Evolutionary conservation across 495 filamentous ascomycete genomes (phyloP), one percentile per base, ranked within the genome.

Genomic region (Annulohypoxylon moriforme): DNA sequence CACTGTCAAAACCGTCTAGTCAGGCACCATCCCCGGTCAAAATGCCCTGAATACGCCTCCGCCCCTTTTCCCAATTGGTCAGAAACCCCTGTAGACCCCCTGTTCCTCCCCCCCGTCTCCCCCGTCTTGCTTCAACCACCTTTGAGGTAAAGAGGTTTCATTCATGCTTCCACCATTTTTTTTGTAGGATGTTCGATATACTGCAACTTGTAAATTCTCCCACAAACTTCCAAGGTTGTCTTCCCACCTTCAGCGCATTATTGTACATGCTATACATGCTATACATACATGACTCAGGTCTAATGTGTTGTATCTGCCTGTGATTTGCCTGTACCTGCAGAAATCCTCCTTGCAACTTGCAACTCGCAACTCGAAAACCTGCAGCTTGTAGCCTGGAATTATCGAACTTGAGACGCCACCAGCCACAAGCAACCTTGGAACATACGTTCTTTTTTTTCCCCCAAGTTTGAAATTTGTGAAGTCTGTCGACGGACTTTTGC

Each of bases 51-150:
- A 64, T 40, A 9, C 44, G 57, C 58, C 56, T 59, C 66, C 70
- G 18, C 70, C 61, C 70, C 66, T 57, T 73, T 69, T 73, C 57
- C 67, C 66, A 47, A 73, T 64, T 68, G 69, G 69, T 59, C 52
- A 56, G 33, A 18, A 31, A 33, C 55, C 64, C 60, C 36, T 46
- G 36, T 44, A 7, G 1, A 13, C 60, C 65, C 55, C 65, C 50
- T n/a, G 24, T 53, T 22, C n/a, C 20, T 22, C 33, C n/a, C 34
- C 25, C 36, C 27, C 34, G 14, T 25, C 40, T 60, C 55, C 31
- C 47, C 57, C 47, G 13, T 63, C 18, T 40, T 69, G 66, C 71
- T 69, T 69, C 62, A 69, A 73, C 66, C 66, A 31, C 47, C 46
- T 49, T 49, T 49, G 20, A 25, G 24, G 22, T 40, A 59, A 46